A percentile compares a stretch with the other conserved stretches of the same genome.
phyloP scores from a whole-genome alignment of 73 alveolate genomes.

The Paramecium primaurelia region DNA sequence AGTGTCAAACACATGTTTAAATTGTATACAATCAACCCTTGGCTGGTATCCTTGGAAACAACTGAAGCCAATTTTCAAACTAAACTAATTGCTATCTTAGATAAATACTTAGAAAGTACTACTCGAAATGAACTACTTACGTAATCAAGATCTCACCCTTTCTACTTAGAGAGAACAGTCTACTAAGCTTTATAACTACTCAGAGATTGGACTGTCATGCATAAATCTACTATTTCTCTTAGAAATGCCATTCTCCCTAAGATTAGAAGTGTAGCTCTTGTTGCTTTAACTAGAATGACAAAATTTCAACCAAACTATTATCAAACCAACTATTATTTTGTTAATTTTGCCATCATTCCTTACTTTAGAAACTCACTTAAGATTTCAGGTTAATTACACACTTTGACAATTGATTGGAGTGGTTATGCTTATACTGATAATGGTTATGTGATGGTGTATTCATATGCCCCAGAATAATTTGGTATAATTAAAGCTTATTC shows the following conservation, averaged over 20 bases:
- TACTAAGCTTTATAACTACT: not conserved
- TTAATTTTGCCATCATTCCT: not conserved
- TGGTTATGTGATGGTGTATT: not conserved
- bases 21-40: slow-evolving; percentile 20
- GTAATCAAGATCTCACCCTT: slow-evolving; percentile 7
- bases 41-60: not conserved
- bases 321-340: not conserved
- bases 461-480: slow-evolving; percentile 29
- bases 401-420: not conserved
- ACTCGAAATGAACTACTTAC: not conserved
- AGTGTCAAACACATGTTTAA: slow-evolving; percentile 9
- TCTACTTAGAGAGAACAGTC: slow-evolving; percentile 20
- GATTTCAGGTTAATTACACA: not conserved
- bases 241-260: not conserved
- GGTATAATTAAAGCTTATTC: not conserved
- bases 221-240: not conserved
- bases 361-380: not conserved
- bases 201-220: not conserved
- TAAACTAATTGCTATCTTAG: not conserved
- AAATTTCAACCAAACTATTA: not conserved
- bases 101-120: not conserved
- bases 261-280: not conserved
- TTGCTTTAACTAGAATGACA: not conserved
- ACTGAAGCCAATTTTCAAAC: not conserved
- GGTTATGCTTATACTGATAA: not conserved